Evolutionary conservation across 2,329 filamentous ascomycete species (phyloP).

Genomic region (Fusarium tricinctum): DNA sequence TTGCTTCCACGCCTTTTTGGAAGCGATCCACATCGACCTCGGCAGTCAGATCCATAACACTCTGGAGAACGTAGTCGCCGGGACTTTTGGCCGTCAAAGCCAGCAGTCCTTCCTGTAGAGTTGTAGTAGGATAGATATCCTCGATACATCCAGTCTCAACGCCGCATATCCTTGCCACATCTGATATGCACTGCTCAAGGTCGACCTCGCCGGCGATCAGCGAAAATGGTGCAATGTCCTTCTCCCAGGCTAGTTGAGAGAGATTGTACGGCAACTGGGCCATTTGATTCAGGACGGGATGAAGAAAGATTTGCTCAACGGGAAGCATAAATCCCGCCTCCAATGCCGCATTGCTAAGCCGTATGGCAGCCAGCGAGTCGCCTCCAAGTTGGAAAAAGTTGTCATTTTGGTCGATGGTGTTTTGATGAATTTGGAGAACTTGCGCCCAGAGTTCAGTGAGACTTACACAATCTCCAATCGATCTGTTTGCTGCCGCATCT

Average conservation of each 20-base stretch:
- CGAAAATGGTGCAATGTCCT: conserved; percentile 6
- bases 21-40: conserved; percentile 1
- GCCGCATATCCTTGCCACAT: conserved; percentile 7
- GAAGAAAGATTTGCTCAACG: conserved; percentile 17
- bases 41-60: neutral
- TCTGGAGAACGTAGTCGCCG: conserved; percentile 13
- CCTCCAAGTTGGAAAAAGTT: conserved; percentile 28
- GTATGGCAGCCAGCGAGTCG: conserved; percentile 17
- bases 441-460: conserved; percentile 14
- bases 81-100: conserved; percentile 13
- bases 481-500: neutral
- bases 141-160: conserved; percentile 5
- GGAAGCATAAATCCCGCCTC: conserved; percentile 11
- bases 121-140: conserved; percentile 16
- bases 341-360: conserved; percentile 8
- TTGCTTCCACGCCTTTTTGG: conserved; percentile 8
- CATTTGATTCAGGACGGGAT: conserved; percentile 17
- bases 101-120: conserved; percentile 16
- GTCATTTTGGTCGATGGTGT: conserved; percentile 15
- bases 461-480: conserved; percentile 5
- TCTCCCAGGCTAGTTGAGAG: neutral
- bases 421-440: conserved; percentile 4
- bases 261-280: conserved; percentile 10
- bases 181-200: conserved; percentile 8
- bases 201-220: conserved; percentile 7